Base-by-base conservation (phyloP, 139 green algal species). In the Haematococcus lacustris region DNA sequence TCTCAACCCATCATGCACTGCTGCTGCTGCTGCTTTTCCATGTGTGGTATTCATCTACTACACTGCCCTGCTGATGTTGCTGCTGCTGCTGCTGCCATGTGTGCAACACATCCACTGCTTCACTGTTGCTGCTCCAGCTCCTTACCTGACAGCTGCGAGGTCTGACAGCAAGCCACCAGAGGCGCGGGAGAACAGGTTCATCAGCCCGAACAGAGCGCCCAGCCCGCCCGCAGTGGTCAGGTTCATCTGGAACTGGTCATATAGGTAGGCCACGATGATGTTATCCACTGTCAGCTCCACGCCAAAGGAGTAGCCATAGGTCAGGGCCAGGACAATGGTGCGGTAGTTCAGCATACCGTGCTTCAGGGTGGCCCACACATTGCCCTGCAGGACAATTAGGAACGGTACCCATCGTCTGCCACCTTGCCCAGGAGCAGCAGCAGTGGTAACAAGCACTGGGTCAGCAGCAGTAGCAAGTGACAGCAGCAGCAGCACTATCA, bases 171-270 rank as follows among this genome's bases (percentile, higher is more conserved):
- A 21, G 66, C 66, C 66, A 28, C 66, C 66, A 17, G 88, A 38
- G 23, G 91, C 84, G n/a, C 93, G 80, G 0, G 85, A 85, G 78
- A 93, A 89, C 61, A 98, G 68, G 85, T 98, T 98, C 85, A 94
- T 91, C 38, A 98, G 72, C 32, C 91, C 92, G 65, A 96, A 97
- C 41, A 92, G 34, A 53, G 75, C 71, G 21, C 79, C 79, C 35
- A 81, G 40, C 13, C 35, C 37, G 51, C 51, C 79, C 21, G 78
- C 77, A 2, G 73, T 71, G 0, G 71, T 59, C 5, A 85, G 73
- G 66, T 40, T 75, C 6, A 96, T 63, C 60, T 76, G 76, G 74
- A 95, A 96, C 68, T 91, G 86, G 74, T 93, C 88, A 62, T 88
- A 93, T 53, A 90, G 32, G 81, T 90, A 85, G 35, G 79, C 34